phyloP scores from a whole-genome alignment of 805 yeast genomes.

The Candida krabiensis region DNA sequence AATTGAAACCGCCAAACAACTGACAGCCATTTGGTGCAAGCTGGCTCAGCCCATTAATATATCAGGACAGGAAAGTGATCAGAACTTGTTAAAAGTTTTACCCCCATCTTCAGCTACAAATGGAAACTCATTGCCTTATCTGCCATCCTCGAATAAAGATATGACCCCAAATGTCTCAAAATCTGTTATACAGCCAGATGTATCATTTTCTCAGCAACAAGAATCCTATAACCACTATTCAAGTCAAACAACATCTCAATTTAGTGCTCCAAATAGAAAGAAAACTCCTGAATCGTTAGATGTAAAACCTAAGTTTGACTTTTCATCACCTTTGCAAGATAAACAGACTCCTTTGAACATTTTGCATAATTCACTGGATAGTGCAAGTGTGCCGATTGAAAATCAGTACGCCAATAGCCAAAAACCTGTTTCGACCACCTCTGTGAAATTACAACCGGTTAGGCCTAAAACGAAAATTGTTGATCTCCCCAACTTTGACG shows the following conservation, averaged over 20 bases:
- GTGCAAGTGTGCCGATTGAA: not conserved
- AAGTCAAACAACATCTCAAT: not conserved
- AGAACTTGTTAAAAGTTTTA: too few relatives aligned
- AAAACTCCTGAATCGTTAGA: not conserved
- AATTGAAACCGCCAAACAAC: constrained; percentile 7
- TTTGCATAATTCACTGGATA: too few relatives aligned
- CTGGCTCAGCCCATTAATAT: not conserved
- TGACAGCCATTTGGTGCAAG: constrained; percentile 2
- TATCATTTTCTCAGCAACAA: not conserved
- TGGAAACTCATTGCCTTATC: not conserved
- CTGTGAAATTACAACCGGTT: constrained; percentile 7
- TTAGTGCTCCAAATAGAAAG: not conserved
- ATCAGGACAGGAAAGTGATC: too few relatives aligned
- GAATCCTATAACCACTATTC: not conserved
- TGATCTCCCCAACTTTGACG: constrained; percentile 28
- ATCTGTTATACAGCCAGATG: not conserved
- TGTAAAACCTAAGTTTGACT: not conserved
- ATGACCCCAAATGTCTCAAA: not conserved
- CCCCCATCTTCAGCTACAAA: not conserved
- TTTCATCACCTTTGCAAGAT: not conserved
- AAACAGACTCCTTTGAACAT: not conserved
- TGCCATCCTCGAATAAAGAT: not conserved
- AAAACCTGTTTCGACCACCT: not conserved
- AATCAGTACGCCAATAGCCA: not conserved
- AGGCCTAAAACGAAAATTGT: constrained; percentile 21